Conservation (phyloP, 2,329 filamentous ascomycete species). For the Phaeosphaeriaceae sp. region DNA sequence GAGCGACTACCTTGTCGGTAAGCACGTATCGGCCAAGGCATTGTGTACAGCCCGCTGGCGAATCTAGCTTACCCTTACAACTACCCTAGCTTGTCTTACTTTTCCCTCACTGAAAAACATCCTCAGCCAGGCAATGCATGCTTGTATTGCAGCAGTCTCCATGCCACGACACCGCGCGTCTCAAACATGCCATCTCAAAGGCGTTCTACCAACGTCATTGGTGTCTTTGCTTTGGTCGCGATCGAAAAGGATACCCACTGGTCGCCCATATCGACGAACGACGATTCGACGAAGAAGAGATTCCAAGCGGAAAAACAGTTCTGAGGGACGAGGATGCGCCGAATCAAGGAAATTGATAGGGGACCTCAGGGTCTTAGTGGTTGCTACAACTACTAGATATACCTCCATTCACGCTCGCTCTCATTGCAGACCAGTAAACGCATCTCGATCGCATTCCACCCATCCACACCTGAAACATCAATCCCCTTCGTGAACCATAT, state of each 20-base stretch:
- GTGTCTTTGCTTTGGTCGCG: conserved; percentile 23
- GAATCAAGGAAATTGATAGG: conserved; percentile 21
- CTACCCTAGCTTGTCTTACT: conserved; percentile 12
- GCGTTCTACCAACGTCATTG: conserved; percentile 35
- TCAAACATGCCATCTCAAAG: conserved; percentile 10
- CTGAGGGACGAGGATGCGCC: conserved; percentile 13
- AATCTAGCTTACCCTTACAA: conserved; percentile 12
- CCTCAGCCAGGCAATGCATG: conserved; percentile 26
- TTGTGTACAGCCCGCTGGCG: conserved; percentile 10
- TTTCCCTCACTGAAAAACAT: neutral
- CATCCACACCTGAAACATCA: conserved; percentile 1
- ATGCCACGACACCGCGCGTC: conserved; percentile 17
- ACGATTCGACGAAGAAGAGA: conserved; percentile 4
- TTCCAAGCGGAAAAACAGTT: conserved; percentile 10
- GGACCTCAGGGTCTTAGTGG: conserved; percentile 18
- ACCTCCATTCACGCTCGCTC: conserved; percentile 20
- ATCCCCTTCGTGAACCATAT: neutral
- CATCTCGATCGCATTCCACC: conserved; percentile 5
- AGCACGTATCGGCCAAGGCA: conserved; percentile 20
- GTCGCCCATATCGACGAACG: conserved; percentile 41
- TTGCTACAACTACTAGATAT: conserved; percentile 23
- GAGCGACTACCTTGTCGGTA: conserved; percentile 22
- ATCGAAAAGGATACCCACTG: conserved; percentile 22
- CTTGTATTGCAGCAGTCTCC: conserved; percentile 24
- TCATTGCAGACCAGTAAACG: conserved; percentile 6